phyloP scores from a whole-genome alignment of 2,329 filamentous ascomycete genomes.

The Colletotrichum karsti region DNA sequence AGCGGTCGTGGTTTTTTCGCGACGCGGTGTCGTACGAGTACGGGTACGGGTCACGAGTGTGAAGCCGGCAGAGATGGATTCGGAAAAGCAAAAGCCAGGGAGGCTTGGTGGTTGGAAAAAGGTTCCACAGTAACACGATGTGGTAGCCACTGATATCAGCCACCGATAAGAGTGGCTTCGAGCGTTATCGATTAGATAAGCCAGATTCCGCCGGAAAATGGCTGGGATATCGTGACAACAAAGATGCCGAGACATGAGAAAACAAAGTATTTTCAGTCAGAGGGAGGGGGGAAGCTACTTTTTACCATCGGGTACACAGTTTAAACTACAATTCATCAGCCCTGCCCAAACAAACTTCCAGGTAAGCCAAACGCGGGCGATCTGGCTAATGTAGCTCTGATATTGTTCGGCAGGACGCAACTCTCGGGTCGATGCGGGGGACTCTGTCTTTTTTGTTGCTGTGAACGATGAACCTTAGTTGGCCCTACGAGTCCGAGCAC shows the following conservation, averaged over 20 bases:
- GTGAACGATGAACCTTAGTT: not conserved
- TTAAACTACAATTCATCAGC: no score
- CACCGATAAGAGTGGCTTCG: not conserved
- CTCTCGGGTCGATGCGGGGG: not conserved
- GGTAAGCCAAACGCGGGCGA: no score
- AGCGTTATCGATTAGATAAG: not conserved
- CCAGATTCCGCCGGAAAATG: not conserved
- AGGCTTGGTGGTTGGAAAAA: not conserved
- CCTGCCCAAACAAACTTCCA: no score
- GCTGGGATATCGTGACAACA: not conserved
- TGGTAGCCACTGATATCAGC: not conserved
- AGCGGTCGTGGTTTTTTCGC: not conserved
- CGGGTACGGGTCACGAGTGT: not conserved
- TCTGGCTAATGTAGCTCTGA: not conserved
- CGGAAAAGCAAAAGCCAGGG: not conserved
- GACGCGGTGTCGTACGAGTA: not conserved
- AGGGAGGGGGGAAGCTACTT: no score
- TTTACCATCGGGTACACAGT: no score
- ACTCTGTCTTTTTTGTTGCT: not conserved
- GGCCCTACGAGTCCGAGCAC: slow-evolving; percentile 13
- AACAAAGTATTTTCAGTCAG: no score
- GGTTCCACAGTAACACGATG: not conserved
- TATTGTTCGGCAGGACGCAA: not conserved
- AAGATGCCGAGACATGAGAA: no score
- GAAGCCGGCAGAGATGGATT: not conserved